Evolutionary conservation across 805 yeast genomes (phyloP).

Genomic region (Torulaspora quercuum): DNA sequence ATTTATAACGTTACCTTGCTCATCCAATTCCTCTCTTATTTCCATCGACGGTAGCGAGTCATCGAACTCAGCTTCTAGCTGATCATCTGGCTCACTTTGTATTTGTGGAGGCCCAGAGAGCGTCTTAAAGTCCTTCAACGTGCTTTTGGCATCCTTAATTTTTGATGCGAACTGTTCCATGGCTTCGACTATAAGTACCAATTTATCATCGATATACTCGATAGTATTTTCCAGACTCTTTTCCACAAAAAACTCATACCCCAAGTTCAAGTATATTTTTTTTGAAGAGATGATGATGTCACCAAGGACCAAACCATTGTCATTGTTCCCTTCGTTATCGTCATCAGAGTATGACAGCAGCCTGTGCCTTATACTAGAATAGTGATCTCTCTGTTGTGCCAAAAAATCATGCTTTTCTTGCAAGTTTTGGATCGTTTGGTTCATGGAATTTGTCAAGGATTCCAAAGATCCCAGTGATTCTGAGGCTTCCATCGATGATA

Average conservation of each 20-base stretch:
- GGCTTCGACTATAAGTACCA: constrained; percentile 37
- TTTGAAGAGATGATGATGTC: constrained; percentile 30
- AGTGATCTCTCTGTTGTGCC: constrained; percentile 28
- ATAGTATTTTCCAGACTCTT: constrained; percentile 26
- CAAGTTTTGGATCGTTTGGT: constrained; percentile 23
- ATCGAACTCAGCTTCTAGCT: constrained; percentile 25
- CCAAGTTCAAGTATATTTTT: constrained; percentile 30
- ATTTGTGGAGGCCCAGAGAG: constrained; percentile 8
- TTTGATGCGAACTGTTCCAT: constrained; percentile 41
- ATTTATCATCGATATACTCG: constrained; percentile 26
- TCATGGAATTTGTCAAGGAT: constrained; percentile 21
- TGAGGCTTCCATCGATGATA: too few relatives aligned
- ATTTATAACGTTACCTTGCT: constrained; percentile 64
- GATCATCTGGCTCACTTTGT: constrained; percentile 3
- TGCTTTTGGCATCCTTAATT: constrained; percentile 40
- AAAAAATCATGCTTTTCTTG: constrained; percentile 28
- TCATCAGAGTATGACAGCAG: constrained; percentile 7
- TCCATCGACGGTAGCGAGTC: constrained; percentile 70
- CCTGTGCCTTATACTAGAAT: constrained; percentile 20
- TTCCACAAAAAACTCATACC: constrained; percentile 36
- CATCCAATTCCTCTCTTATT: constrained; percentile 80
- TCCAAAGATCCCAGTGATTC: too few relatives aligned
- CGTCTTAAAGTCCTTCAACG: constrained; percentile 30
- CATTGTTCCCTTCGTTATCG: constrained; percentile 9
- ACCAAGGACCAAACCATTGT: constrained; percentile 30